phyloP scores from a whole-genome alignment of 129 eudicot species.

The Flaveria ramosissima region DNA sequence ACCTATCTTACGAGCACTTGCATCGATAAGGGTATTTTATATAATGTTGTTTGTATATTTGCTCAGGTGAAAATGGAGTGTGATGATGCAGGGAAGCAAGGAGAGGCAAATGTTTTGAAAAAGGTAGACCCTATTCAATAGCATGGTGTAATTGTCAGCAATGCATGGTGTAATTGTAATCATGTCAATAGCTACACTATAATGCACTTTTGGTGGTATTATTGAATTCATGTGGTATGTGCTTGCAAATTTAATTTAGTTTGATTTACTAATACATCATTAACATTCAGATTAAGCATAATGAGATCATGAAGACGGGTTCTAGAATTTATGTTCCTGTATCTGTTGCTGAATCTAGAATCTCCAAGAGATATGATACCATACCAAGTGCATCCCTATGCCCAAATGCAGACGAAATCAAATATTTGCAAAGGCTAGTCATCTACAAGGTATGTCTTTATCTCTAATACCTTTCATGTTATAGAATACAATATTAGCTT shows the following conservation, averaged over 20 bases:
- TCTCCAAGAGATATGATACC: constrained; percentile 73
- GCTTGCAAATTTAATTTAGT: constrained; percentile 12
- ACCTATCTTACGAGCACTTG: background rate
- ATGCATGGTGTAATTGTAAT: constrained; percentile 9
- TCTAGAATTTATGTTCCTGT: constrained; percentile 62
- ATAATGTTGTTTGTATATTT: constrained; percentile 19
- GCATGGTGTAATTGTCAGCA: background rate
- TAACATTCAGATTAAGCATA: constrained; percentile 64
- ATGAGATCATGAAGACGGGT: constrained; percentile 75
- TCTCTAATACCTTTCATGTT: background rate
- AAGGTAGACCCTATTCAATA: constrained; percentile 44
- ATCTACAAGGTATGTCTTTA: constrained; percentile 65
- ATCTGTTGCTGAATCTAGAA: constrained; percentile 81
- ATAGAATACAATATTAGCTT: constrained; percentile 3
- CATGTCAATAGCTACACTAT: constrained; percentile 5
- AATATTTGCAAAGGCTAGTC: constrained; percentile 83
- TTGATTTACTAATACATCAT: constrained; percentile 31
- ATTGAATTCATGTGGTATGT: background rate
- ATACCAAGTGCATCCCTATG: constrained; percentile 80
- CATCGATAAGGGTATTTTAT: constrained; percentile 1
- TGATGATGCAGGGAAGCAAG: constrained; percentile 30
- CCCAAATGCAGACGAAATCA: constrained; percentile 92
- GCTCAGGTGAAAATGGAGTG: constrained; percentile 65
- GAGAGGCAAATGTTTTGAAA: constrained; percentile 37
- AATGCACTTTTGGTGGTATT: constrained; percentile 4